Evolutionary conservation across 108 stramenopile species (phyloP).

Genomic region (Cyclotella kingstonii): DNA sequence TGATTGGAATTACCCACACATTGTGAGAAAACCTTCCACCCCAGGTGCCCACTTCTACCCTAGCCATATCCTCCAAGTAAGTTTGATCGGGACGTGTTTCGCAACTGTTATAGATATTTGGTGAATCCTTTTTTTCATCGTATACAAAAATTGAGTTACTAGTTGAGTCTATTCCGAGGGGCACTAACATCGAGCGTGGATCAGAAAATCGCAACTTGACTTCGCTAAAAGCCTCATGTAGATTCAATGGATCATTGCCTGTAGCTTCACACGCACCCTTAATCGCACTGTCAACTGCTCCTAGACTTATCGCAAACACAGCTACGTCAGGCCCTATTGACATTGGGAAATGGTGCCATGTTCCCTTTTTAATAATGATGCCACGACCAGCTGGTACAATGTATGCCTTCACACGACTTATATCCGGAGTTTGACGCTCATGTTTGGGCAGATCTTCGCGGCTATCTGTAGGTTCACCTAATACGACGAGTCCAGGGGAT

Average conservation of each 20-base stretch:
- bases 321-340: conserved; percentile 23
- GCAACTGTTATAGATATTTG: background rate
- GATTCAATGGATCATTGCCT: too few relatives aligned
- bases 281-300: conserved; percentile 22
- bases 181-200: conserved; percentile 14
- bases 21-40: background rate
- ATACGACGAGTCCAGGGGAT: conserved; percentile 13
- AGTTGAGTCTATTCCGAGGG: conserved; percentile 5
- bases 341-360: conserved; percentile 30
- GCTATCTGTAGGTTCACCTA: conserved; percentile 35
- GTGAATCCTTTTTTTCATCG: background rate
- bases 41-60: conserved; percentile 20
- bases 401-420: conserved; percentile 20
- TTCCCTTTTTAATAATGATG: conserved; percentile 31
- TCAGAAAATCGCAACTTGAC: conserved; percentile 19
- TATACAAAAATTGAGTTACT: too few relatives aligned
- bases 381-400: conserved; percentile 24
- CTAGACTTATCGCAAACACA: conserved; percentile 19
- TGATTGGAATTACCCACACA: conserved; percentile 33
- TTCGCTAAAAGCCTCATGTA: background rate
- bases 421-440: conserved; percentile 15
- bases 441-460: conserved; percentile 28
- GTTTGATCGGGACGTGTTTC: background rate
- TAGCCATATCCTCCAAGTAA: conserved; percentile 15
- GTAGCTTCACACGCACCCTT: conserved; percentile 18